phyloP scores from a whole-genome alignment of 1,284 basidiomycete species.

The Tetrapyrgos nigripes region DNA sequence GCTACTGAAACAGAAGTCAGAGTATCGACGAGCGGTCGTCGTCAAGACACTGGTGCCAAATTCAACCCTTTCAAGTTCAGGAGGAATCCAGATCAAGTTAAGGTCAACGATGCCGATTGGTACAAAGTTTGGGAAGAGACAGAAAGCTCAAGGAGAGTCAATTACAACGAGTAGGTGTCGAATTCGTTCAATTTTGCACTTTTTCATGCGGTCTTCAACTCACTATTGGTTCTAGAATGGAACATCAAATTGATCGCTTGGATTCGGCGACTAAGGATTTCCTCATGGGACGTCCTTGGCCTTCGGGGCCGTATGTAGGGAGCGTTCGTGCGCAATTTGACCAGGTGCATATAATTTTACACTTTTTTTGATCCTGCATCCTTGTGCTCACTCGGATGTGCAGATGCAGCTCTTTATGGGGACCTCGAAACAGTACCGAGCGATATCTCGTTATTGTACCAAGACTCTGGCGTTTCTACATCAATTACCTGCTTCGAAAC shows the following conservation, averaged over 20 bases:
- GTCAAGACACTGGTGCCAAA: too few species aligned
- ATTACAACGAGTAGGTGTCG: too few species aligned
- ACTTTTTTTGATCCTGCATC: neutral
- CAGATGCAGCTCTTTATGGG: slow-evolving; percentile 18
- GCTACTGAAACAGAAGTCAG: too few species aligned
- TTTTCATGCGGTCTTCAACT: too few species aligned
- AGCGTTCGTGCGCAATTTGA: slow-evolving; percentile 15
- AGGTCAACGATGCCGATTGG: too few species aligned
- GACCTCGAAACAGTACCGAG: slow-evolving; percentile 12
- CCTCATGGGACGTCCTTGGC: neutral
- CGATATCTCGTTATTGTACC: slow-evolving; percentile 19
- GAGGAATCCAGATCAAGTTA: too few species aligned
- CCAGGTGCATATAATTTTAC: slow-evolving; percentile 11
- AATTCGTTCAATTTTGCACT: too few species aligned
- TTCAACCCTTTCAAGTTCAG: too few species aligned
- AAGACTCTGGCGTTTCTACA: slow-evolving; percentile 18
- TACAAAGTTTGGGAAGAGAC: too few species aligned
- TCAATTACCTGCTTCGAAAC: slow-evolving; percentile 19
- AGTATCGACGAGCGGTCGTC: too few species aligned
- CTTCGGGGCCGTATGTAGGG: slow-evolving; percentile 4
- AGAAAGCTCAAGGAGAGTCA: too few species aligned
- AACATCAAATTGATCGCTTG: slow-evolving; percentile 1
- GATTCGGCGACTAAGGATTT: slow-evolving; percentile 3
- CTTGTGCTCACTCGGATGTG: neutral
- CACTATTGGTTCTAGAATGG: too few species aligned